phyloP scores from a whole-genome alignment of 2,329 filamentous ascomycete genomes.

The Sporothrix pseudoabietina region DNA sequence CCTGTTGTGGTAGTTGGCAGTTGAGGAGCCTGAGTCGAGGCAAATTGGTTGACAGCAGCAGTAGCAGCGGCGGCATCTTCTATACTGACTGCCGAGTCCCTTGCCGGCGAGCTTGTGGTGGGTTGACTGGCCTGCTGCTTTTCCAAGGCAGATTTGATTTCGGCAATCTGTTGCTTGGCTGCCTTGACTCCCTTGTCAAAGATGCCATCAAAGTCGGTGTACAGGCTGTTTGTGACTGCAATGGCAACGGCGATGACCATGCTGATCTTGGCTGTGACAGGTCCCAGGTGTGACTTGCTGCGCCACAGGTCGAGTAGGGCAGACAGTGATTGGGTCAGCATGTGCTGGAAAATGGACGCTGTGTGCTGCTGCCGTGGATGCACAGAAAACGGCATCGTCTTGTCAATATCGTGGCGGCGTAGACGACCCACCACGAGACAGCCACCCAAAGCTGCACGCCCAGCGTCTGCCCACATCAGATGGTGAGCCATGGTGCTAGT shows the following conservation, averaged over 20 bases:
- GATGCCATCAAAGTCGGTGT: background rate
- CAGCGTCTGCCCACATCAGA: slow-evolving; percentile 27
- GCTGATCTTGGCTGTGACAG: slow-evolving; percentile 27
- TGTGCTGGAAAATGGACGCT: slow-evolving; percentile 19
- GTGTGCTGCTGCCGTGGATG: slow-evolving; percentile 22
- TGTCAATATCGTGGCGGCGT: slow-evolving; percentile 25
- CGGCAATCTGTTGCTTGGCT: slow-evolving; percentile 5
- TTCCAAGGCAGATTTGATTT: slow-evolving; percentile 11
- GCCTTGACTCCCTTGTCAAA: slow-evolving; percentile 24
- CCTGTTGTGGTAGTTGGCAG: background rate
- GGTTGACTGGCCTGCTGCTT: background rate
- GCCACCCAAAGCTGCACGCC: slow-evolving; percentile 26
- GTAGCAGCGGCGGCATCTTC: background rate
- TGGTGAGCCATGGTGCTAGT: slow-evolving; percentile 11
- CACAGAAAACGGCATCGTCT: slow-evolving; percentile 20
- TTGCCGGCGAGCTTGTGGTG: background rate
- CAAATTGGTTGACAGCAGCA: background rate
- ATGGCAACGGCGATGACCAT: slow-evolving; percentile 27
- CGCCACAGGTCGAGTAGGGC: slow-evolving; percentile 17
- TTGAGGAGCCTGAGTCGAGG: background rate
- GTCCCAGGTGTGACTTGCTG: slow-evolving; percentile 26
- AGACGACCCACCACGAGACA: slow-evolving; percentile 23
- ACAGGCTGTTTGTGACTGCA: slow-evolving; percentile 23
- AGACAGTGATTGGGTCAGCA: slow-evolving; percentile 6
- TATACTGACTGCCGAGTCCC: background rate